Evolutionary conservation across 2,329 filamentous ascomycete genomes (phyloP).

Genomic region (Pestalotiopsis sp.): DNA sequence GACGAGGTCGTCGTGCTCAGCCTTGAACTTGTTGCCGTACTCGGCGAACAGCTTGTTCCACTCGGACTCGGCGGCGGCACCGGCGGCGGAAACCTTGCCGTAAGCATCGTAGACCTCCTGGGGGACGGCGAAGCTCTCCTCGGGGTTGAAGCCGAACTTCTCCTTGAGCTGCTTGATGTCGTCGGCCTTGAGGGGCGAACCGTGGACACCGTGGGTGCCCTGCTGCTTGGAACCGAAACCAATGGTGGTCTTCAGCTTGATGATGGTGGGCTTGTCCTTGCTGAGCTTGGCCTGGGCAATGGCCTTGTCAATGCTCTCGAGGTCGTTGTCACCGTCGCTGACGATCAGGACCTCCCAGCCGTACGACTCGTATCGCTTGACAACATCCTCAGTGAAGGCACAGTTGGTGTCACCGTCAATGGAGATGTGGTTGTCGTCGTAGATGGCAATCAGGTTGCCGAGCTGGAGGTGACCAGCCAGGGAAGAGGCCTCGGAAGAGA

Average conservation of each 20-base stretch:
- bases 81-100: slow-evolving; percentile 80
- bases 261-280: slow-evolving; percentile 95
- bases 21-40: slow-evolving; percentile 78
- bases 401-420: slow-evolving; percentile 93
- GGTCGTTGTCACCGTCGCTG: slow-evolving; percentile 85
- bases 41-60: slow-evolving; percentile 94
- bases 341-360: slow-evolving; percentile 92
- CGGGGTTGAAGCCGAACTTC: slow-evolving; percentile 95
- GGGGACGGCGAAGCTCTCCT: slow-evolving; percentile 89
- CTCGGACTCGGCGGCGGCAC: slow-evolving; percentile 87
- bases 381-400: slow-evolving; percentile 95
- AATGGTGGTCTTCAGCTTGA: slow-evolving; percentile 97
- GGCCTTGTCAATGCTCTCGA: slow-evolving; percentile 84
- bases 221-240: slow-evolving; percentile 92
- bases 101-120: slow-evolving; percentile 94
- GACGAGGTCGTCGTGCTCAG: slow-evolving; percentile 77
- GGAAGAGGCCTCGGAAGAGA: slow-evolving; percentile 90
- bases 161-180: slow-evolving; percentile 92
- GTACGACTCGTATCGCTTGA: slow-evolving; percentile 93
- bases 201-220: slow-evolving; percentile 95
- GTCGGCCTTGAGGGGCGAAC: slow-evolving; percentile 91
- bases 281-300: slow-evolving; percentile 83
- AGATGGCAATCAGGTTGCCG: slow-evolving; percentile 95
- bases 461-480: slow-evolving; percentile 95
- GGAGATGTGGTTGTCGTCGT: slow-evolving; percentile 98